These are phyloP conservation scores for Penicillium crustosum DNA, from an alignment of 2,329 filamentous ascomycete genomes.

Conservation along the genomic window DNA sequence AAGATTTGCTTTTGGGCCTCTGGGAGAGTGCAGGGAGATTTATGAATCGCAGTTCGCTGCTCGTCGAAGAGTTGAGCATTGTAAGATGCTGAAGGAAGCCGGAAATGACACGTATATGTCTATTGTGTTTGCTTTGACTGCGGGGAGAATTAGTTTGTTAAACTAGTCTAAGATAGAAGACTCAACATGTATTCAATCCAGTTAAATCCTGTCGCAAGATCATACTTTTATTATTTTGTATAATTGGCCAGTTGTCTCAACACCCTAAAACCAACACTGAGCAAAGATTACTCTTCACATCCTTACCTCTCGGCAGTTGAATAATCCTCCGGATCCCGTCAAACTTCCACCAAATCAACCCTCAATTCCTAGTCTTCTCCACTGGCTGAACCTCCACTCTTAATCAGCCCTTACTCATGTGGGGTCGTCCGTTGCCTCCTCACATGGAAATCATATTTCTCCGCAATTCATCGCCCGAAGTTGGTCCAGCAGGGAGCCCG, in stretches of 20 bases:
- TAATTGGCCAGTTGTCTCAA: not conserved
- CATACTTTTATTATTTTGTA: not conserved
- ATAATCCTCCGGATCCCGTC: slow-evolving; percentile 1
- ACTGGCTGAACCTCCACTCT: slow-evolving; percentile 19
- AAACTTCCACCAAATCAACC: not conserved
- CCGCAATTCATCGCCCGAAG: slow-evolving; percentile 1
- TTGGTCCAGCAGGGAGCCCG: slow-evolving; percentile 17
- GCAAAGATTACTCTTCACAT: too few relatives aligned
- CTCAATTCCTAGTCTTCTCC: not conserved
- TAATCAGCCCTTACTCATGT: slow-evolving; percentile 38
- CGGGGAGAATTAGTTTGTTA: slow-evolving; percentile 45
- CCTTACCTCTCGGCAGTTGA: slow-evolving; percentile 21
- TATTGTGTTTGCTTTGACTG: slow-evolving; percentile 35
- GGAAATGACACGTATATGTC: slow-evolving; percentile 32
- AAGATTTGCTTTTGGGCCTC: slow-evolving; percentile 44
- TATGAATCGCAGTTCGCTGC: slow-evolving; percentile 33
- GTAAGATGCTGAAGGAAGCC: slow-evolving; percentile 33
- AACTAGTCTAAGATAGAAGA: slow-evolving; percentile 29
- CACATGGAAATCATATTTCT: not conserved
- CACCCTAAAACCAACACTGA: too few relatives aligned
- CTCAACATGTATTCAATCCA: not conserved
- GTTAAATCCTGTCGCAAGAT: not conserved
- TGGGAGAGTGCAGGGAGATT: slow-evolving; percentile 38
- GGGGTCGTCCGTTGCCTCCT: slow-evolving; percentile 18
- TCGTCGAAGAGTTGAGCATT: slow-evolving; percentile 35